Evolutionary conservation across 495 filamentous ascomycete genomes (phyloP).

Genomic region (Friedmanniomyces endolithicus): DNA sequence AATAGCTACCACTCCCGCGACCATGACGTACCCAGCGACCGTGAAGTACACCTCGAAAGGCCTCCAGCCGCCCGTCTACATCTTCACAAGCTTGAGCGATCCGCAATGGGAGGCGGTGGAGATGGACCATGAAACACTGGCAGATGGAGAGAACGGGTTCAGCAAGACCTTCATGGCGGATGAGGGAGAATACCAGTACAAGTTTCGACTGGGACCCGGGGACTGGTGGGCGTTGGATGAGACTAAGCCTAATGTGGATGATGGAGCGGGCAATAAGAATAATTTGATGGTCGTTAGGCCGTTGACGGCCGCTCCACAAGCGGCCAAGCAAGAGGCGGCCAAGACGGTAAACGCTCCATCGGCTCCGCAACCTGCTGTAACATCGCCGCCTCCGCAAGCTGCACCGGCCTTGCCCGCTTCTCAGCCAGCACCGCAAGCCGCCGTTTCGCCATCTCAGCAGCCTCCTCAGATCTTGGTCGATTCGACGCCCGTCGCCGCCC

Average conservation of each 20-base stretch:
- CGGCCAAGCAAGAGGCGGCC: not conserved
- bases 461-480: not conserved
- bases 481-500: not conserved
- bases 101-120: slow-evolving; percentile 52
- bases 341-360: not conserved
- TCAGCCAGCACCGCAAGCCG: not conserved
- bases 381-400: not conserved
- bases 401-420: not conserved
- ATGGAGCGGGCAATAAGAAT: slow-evolving; percentile 46
- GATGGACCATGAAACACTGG: slow-evolving; percentile 36
- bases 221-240: slow-evolving; percentile 58
- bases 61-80: slow-evolving; percentile 47
- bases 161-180: slow-evolving; percentile 32
- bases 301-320: not conserved
- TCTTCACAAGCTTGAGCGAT: slow-evolving; percentile 53
- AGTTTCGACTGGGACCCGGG: slow-evolving; percentile 50
- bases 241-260: slow-evolving; percentile 38
- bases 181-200: slow-evolving; percentile 49
- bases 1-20: not conserved
- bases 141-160: slow-evolving; percentile 25
- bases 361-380: not conserved
- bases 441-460: not conserved
- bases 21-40: slow-evolving; percentile 29
- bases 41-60: slow-evolving; percentile 48
- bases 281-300: slow-evolving; percentile 38